Evolutionary conservation across 202 grass and related monocot genomes (phyloP).

Genomic region (Elaeis oleifera): DNA sequence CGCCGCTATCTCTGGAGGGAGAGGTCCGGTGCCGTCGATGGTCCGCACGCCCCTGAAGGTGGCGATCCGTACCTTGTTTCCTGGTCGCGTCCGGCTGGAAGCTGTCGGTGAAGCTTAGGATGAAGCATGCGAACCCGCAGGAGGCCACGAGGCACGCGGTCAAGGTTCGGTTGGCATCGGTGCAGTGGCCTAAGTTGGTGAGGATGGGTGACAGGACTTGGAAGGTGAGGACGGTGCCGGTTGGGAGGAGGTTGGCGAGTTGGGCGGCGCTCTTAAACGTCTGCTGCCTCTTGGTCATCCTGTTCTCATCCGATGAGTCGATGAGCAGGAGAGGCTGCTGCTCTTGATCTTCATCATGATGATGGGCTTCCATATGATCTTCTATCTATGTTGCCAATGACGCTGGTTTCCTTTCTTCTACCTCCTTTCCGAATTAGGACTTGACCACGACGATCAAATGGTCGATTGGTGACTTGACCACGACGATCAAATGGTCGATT

Average conservation of each 20-base stretch:
- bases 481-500: too few species aligned
- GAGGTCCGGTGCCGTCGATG: slow-evolving; percentile 38
- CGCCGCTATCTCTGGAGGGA: slow-evolving; percentile 13
- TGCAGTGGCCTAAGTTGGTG: slow-evolving; percentile 48
- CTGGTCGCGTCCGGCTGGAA: slow-evolving; percentile 23
- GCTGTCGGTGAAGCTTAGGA: slow-evolving; percentile 68
- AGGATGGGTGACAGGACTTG: slow-evolving; percentile 54
- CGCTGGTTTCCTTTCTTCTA: too few species aligned
- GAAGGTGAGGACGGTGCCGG: slow-evolving; percentile 53
- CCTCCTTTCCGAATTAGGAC: too few species aligned
- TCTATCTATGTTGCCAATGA: too few species aligned
- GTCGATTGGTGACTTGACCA: too few species aligned
- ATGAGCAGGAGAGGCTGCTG: too few species aligned
- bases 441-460: too few species aligned
- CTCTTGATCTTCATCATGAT: too few species aligned
- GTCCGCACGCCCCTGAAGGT: slow-evolving; percentile 42
- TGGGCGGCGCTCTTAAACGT: slow-evolving; percentile 37
- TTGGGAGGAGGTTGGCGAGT: slow-evolving; percentile 58
- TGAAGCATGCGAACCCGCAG: slow-evolving; percentile 33
- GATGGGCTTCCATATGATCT: too few species aligned
- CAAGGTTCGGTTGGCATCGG: slow-evolving; percentile 38
- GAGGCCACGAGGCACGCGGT: slow-evolving; percentile 33
- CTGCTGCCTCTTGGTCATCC: slow-evolving; percentile 24
- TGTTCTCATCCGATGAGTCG: neutral
- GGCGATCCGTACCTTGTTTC: slow-evolving; percentile 29